Evolutionary conservation across 306 rosid genomes (phyloP).

Genomic region (Acacia melanoxylon): DNA sequence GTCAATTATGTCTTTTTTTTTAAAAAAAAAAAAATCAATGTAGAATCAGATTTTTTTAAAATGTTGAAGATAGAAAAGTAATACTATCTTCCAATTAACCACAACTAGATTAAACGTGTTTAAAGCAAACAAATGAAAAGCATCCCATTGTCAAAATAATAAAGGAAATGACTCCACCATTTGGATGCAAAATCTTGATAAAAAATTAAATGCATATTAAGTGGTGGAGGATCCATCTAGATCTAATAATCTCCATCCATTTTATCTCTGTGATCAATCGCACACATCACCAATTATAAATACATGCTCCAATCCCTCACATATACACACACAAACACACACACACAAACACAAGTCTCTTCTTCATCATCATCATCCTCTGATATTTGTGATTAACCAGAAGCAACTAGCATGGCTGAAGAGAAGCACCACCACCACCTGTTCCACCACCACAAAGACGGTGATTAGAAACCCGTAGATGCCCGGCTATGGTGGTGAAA

Average conservation of each 20-base stretch:
- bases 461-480: slow-evolving; percentile 29
- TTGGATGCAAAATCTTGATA: background rate
- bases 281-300: slow-evolving; percentile 37
- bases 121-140: background rate
- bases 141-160: background rate
- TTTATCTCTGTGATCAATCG: too few relatives aligned
- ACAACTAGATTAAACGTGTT: background rate
- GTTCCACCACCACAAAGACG: slow-evolving; percentile 57
- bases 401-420: slow-evolving; percentile 55
- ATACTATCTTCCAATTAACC: background rate
- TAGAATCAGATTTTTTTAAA: too few relatives aligned
- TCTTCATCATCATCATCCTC: background rate
- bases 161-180: background rate
- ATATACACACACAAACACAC: background rate
- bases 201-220: too few relatives aligned
- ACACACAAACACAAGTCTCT: background rate
- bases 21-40: too few relatives aligned
- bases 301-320: slow-evolving; percentile 2
- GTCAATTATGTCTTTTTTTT: too few relatives aligned
- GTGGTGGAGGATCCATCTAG: background rate
- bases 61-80: background rate
- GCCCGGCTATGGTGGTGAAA: background rate
- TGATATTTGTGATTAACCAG: background rate
- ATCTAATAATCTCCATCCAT: too few relatives aligned
- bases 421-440: slow-evolving; percentile 50